phyloP scores from a whole-genome alignment of 345 rosid genomes.

The Leavenworthia alabamica region DNA sequence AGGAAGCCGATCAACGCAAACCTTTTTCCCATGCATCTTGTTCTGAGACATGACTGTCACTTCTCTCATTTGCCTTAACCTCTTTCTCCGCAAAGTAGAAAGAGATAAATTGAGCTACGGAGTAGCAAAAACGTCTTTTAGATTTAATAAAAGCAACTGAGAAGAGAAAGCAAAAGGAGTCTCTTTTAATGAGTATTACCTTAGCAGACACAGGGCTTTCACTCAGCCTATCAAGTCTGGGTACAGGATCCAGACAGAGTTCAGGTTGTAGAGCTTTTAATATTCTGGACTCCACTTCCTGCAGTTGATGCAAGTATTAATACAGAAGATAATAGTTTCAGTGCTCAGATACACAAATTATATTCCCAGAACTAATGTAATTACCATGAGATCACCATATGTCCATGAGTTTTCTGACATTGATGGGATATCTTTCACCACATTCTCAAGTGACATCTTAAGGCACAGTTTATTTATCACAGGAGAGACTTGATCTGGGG shows the following conservation, averaged over 20 bases:
- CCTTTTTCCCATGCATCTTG: conserved; percentile 70
- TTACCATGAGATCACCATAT: conserved; percentile 94
- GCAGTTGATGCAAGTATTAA: conserved; percentile 17
- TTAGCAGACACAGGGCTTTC: conserved; percentile 40
- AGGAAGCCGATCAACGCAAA: conserved; percentile 59
- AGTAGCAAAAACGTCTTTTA: conserved; percentile 18
- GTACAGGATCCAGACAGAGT: conserved; percentile 84
- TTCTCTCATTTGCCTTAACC: conserved; percentile 63
- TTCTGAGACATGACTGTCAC: conserved; percentile 49
- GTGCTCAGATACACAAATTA: not conserved
- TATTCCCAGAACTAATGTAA: not conserved
- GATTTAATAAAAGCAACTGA: conserved; percentile 10
- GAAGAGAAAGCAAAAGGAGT: conserved; percentile 15
- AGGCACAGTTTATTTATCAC: conserved; percentile 56
- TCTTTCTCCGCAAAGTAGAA: conserved; percentile 58
- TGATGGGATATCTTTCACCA: conserved; percentile 83
- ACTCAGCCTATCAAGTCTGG: conserved; percentile 79
- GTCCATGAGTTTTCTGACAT: conserved; percentile 85
- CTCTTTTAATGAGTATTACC: conserved; percentile 36
- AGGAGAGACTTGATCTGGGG: conserved; percentile 57
- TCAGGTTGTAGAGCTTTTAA: conserved; percentile 87
- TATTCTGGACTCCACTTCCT: conserved; percentile 98
- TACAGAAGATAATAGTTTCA: not conserved
- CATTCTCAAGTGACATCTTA: conserved; percentile 80
- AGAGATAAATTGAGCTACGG: conserved; percentile 68